Evolutionary conservation across 2,329 filamentous ascomycete genomes (phyloP).

Genomic region (Penicillium corylophilum): DNA sequence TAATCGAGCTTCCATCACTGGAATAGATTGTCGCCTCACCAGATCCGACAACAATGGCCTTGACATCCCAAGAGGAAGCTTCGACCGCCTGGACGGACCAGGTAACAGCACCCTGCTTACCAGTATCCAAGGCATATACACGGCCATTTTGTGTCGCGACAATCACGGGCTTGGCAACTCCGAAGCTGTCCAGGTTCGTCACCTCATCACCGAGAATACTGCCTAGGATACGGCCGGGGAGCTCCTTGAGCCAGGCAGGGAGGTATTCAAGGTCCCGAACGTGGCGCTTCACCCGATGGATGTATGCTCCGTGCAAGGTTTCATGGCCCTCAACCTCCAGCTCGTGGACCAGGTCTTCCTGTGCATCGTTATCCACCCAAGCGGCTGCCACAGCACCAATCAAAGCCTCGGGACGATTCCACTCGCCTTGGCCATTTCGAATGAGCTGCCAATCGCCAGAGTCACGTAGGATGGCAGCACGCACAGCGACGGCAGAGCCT

Average conservation of each 20-base stretch:
- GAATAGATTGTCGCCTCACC: slow-evolving; percentile 60
- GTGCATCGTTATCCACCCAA: slow-evolving; percentile 74
- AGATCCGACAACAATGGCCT: slow-evolving; percentile 64
- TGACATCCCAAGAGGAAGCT: slow-evolving; percentile 64
- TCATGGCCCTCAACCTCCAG: slow-evolving; percentile 84
- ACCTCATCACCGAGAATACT: slow-evolving; percentile 60
- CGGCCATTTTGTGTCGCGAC: slow-evolving; percentile 77
- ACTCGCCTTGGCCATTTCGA: slow-evolving; percentile 75
- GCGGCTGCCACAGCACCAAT: slow-evolving; percentile 75
- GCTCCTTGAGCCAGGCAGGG: slow-evolving; percentile 67
- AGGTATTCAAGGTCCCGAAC: slow-evolving; percentile 70
- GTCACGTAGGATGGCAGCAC: slow-evolving; percentile 67
- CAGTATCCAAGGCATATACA: slow-evolving; percentile 76
- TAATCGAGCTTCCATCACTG: slow-evolving; percentile 61
- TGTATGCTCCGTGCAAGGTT: slow-evolving; percentile 76
- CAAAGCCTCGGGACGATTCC: slow-evolving; percentile 79
- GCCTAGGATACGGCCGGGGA: slow-evolving; percentile 68
- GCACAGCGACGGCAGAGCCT: slow-evolving; percentile 69
- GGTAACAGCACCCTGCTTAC: slow-evolving; percentile 67
- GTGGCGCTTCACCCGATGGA: slow-evolving; percentile 83
- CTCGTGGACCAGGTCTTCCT: slow-evolving; percentile 73
- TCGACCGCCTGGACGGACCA: slow-evolving; percentile 71
- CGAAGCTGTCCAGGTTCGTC: slow-evolving; percentile 63
- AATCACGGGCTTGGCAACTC: slow-evolving; percentile 81
- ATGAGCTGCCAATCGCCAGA: slow-evolving; percentile 78